Conservation (phyloP, 768 basidiomycete species). For the Mycena galericulata region DNA sequence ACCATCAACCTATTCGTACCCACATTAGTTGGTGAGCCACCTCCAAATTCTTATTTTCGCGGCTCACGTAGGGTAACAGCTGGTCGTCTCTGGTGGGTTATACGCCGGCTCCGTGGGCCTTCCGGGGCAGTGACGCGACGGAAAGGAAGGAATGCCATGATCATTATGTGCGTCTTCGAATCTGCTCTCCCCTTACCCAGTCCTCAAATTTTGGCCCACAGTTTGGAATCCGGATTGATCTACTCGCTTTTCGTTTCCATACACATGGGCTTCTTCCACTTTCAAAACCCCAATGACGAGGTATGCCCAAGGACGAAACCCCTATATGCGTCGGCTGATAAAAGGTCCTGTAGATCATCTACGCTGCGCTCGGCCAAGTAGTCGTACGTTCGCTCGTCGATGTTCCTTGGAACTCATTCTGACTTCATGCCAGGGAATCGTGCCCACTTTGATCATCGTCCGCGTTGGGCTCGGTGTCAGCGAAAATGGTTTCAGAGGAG, state of each 20-base stretch:
- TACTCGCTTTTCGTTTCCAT: constrained; percentile 50
- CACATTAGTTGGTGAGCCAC: constrained; percentile 46
- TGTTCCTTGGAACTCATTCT: not conserved
- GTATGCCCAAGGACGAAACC: not conserved
- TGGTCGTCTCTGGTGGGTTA: constrained; percentile 51
- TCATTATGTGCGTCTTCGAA: constrained; percentile 46
- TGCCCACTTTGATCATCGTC: constrained; percentile 48
- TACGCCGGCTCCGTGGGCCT: constrained; percentile 38
- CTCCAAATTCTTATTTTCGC: not conserved
- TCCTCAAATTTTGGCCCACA: constrained; percentile 18
- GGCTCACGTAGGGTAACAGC: constrained; percentile 36
- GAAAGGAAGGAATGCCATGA: constrained; percentile 48
- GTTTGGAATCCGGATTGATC: constrained; percentile 53
- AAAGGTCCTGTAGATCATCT: constrained; percentile 3
- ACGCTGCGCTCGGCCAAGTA: constrained; percentile 21
- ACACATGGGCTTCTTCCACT: constrained; percentile 30
- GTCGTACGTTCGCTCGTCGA: constrained; percentile 11
- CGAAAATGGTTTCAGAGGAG: not conserved
- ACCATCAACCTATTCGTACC: constrained; percentile 50
- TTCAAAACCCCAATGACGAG: constrained; percentile 18
- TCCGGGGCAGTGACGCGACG: constrained; percentile 41
- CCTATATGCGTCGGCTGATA: not conserved
- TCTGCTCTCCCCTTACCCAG: not conserved
- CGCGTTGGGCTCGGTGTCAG: constrained; percentile 44
- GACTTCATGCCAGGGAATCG: constrained; percentile 40